These are phyloP conservation scores for Sistotremastrum niveocremeum DNA, from an alignment of 768 basidiomycete species.

Conservation along the genomic window DNA sequence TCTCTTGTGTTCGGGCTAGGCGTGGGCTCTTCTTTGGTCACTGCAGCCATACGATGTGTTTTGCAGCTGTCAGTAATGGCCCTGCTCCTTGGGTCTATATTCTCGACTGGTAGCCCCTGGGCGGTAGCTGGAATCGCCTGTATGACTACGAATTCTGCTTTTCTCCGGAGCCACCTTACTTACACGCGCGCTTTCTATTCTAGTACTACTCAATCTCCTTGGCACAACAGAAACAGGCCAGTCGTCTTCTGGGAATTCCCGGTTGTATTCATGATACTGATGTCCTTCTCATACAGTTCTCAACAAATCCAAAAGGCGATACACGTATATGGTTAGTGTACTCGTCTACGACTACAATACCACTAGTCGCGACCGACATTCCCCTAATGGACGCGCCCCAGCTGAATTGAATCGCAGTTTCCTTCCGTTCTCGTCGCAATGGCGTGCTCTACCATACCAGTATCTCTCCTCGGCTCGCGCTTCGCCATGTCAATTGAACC, in stretches of 20 bases:
- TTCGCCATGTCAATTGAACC: conserved; percentile 67
- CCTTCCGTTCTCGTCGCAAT: conserved; percentile 51
- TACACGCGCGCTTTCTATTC: neutral
- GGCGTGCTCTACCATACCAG: conserved; percentile 64
- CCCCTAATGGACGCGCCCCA: neutral
- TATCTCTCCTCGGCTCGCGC: conserved; percentile 60
- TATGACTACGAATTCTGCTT: conserved; percentile 23
- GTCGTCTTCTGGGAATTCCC: conserved; percentile 10
- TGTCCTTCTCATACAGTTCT: conserved; percentile 31
- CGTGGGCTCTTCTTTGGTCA: conserved; percentile 51
- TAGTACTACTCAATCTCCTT: conserved; percentile 59
- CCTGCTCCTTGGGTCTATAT: conserved; percentile 54
- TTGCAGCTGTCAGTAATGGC: conserved; percentile 69
- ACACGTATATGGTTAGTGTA: conserved; percentile 50
- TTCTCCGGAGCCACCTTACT: neutral
- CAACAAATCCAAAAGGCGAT: conserved; percentile 67
- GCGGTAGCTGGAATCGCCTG: conserved; percentile 60
- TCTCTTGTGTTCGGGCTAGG: conserved; percentile 55
- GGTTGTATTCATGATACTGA: neutral
- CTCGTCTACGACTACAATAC: neutral
- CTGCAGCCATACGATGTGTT: conserved; percentile 61
- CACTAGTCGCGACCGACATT: neutral
- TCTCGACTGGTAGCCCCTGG: conserved; percentile 63
- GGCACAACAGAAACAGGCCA: conserved; percentile 67
- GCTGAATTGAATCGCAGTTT: conserved; percentile 33